Evolutionary conservation across 2,329 filamentous ascomycete species (phyloP).

Genomic region (Drechslerella dactyloides): DNA sequence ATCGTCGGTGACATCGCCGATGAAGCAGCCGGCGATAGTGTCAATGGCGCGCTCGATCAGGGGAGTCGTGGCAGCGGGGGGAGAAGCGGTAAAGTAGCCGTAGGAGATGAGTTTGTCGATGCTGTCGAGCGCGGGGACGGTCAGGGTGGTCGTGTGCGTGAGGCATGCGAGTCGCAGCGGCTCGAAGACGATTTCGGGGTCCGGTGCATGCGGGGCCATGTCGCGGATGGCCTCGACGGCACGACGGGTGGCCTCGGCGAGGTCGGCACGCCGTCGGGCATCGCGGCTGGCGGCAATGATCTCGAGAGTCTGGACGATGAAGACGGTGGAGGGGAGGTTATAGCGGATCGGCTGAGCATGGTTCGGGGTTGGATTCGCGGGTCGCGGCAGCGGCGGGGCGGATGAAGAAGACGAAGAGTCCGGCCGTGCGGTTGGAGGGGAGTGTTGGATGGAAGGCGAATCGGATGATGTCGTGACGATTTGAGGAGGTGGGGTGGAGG

Average conservation of each 20-base stretch:
- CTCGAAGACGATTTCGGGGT: slow-evolving; percentile 89
- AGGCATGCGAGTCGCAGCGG: slow-evolving; percentile 89
- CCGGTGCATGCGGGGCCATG: slow-evolving; percentile 74
- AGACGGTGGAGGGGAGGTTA: slow-evolving; percentile 73
- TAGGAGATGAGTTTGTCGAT: slow-evolving; percentile 99
- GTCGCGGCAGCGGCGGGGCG: slow-evolving; percentile 19
- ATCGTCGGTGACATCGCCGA: slow-evolving; percentile 88
- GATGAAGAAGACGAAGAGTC: slow-evolving; percentile 37
- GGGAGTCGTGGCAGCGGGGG: slow-evolving; percentile 62
- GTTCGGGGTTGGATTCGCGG: slow-evolving; percentile 28
- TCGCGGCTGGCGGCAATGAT: slow-evolving; percentile 90
- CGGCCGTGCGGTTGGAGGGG: slow-evolving; percentile 30
- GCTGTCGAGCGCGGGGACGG: slow-evolving; percentile 90
- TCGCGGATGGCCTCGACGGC: slow-evolving; percentile 87
- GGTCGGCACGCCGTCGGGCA: slow-evolving; percentile 81
- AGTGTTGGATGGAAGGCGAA: slow-evolving; percentile 23
- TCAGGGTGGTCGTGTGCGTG: slow-evolving; percentile 80
- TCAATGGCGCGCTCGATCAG: slow-evolving; percentile 97
- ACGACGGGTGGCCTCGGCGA: slow-evolving; percentile 79
- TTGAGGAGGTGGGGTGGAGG: slow-evolving; percentile 37
- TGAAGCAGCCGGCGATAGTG: slow-evolving; percentile 98
- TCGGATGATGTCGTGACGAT: slow-evolving; percentile 36
- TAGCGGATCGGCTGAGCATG: slow-evolving; percentile 34
- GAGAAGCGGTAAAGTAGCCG: slow-evolving; percentile 80
- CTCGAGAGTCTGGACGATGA: slow-evolving; percentile 91